Evolutionary conservation across 208 protist species (phyloP), one percentile per base, ranked within the genome.

Genomic region (Wallacemonas rigidus): DNA sequence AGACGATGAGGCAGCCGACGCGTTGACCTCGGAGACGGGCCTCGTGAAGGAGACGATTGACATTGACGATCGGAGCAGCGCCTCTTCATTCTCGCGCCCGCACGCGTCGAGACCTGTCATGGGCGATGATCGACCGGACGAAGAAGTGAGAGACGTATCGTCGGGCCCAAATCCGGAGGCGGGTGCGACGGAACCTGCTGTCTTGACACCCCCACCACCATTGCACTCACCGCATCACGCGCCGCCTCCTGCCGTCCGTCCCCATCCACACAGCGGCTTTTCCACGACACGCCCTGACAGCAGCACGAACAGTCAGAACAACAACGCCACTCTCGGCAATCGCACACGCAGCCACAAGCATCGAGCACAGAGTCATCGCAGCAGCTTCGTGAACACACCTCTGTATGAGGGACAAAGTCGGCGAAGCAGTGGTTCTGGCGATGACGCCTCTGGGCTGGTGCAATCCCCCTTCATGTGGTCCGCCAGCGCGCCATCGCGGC

Each of bases 361-460:
- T 12, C 6, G 8, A 50, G 45, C 45, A 6, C 45, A 50, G 8
- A 50, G 45, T 50, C 45, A 12, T 12, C 45, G 45, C 8, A 50
- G 45, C 12, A 50, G 45, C 12, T 6, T 12, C 45, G 6, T 12
- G 6, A 12, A 50, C 45, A 12, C 45, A 12, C 1, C 6, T 12
- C 6, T 6, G 45, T 6, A 50, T 50, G 12, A 6, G 8, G 8
- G 12, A 14, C 45, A 14, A 12, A 50, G 45, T 50, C 45, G 45
- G 12, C 45, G 53, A 8, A 26, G 9, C 9, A 57, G 53, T 1
- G 17, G 53, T 17, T 57, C 12, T 50, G 45, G 45, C 45, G 45
- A 36, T n/a, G 57, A 63, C 44, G 12, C 39, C 39, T 45, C 60
- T 3, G 60, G 60, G 17, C n/a, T 65, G 8, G 60, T 65, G 60